Percentiles rank a stretch among this genome's conserved stretches.
Conservation (phyloP, 805 yeast genomes). For the Suhomyces emberorum region DNA sequence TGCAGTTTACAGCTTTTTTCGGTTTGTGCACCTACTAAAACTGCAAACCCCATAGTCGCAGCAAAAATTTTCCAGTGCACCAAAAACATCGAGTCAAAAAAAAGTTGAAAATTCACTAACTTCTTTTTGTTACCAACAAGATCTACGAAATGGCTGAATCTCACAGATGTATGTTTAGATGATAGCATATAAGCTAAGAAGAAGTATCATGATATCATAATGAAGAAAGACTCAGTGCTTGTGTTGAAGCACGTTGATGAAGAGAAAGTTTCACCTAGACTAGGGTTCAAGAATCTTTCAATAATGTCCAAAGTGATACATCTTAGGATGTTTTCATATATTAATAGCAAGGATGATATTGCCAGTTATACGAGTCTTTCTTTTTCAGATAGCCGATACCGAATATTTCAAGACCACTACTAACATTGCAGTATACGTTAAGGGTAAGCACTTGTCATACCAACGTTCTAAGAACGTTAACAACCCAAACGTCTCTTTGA, state of each 20-base stretch:
- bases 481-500: constrained; percentile 96
- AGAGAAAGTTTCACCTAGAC: too few relatives aligned
- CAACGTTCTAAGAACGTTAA: constrained; percentile 98
- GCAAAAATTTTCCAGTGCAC: constrained; percentile 6
- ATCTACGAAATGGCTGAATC: constrained; percentile 81
- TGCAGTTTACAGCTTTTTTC: neutral
- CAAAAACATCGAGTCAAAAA: constrained; percentile 5
- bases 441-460: constrained; percentile 99
- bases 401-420: constrained; percentile 25
- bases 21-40: neutral
- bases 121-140: constrained; percentile 8
- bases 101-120: constrained; percentile 5
- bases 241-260: too few relatives aligned
- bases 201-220: neutral
- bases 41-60: constrained; percentile 3
- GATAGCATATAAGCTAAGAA: neutral
- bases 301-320: too few relatives aligned
- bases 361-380: too few relatives aligned
- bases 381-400: too few relatives aligned
- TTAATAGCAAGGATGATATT: too few relatives aligned
- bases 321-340: too few relatives aligned
- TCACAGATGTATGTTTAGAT: constrained; percentile 83
- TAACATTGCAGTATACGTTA: constrained; percentile 85
- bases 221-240: too few relatives aligned
- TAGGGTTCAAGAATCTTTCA: too few relatives aligned